phyloP scores from a whole-genome alignment of 164 flowering plant genomes.

The Amborella trichopoda region DNA sequence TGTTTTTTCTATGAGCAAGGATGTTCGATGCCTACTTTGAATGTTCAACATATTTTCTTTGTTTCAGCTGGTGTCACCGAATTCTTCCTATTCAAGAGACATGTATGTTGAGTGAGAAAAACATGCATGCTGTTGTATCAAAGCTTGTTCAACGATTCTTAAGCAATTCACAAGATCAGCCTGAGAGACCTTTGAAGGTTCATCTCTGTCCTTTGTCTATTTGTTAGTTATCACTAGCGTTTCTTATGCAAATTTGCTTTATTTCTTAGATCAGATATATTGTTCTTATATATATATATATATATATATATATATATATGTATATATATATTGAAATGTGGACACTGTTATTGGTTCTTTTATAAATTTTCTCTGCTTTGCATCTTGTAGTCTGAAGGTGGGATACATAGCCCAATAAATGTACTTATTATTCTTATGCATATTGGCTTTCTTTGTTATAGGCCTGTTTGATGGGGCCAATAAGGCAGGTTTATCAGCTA shows the following conservation, averaged over 20 bases:
- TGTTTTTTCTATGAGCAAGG: too few relatives aligned
- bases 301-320: not conserved
- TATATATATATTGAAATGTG: not conserved
- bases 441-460: too few relatives aligned
- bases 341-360: not conserved
- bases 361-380: not conserved
- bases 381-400: too few relatives aligned
- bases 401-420: too few relatives aligned
- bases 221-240: too few relatives aligned
- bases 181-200: slow-evolving; percentile 48
- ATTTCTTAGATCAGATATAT: not conserved
- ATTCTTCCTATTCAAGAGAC: slow-evolving; percentile 80
- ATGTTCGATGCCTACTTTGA: too few relatives aligned
- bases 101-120: slow-evolving; percentile 50
- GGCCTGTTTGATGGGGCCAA: too few relatives aligned
- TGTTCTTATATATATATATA: not conserved
- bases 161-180: slow-evolving; percentile 19
- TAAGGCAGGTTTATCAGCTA: too few relatives aligned
- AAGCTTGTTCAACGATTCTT: slow-evolving; percentile 49
- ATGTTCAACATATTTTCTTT: slow-evolving; percentile 3
- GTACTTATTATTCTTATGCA: too few relatives aligned
- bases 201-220: not conserved
- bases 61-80: slow-evolving; percentile 82
- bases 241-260: too few relatives aligned
- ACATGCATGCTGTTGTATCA: slow-evolving; percentile 30